Evolutionary conservation across 805 yeast species (phyloP), one percentile per base, ranked within the genome.

Genomic region (Candida schatavii): DNA sequence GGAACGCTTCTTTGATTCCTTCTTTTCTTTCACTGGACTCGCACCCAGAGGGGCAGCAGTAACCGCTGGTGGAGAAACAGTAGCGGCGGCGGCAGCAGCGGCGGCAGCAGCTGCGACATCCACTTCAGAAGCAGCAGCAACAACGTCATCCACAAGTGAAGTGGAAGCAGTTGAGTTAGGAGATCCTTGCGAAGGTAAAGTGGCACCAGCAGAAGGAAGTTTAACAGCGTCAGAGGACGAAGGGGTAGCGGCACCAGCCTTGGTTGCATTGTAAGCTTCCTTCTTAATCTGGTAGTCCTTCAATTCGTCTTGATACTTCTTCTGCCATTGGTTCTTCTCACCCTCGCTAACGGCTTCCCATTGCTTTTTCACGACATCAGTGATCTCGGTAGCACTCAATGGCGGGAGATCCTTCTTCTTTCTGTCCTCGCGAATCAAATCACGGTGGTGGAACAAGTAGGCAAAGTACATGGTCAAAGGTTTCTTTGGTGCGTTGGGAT

Each of bases 401-500:
- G 87, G 78, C 13, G 84, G 77, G 52, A 74, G 70, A 26, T 85
- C 68, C 37, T 73, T 68, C 28, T 66, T 66, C 42, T 68, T 74
- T 56, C 95, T 77, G 47, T 85, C 89, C 41, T 77, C 82, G 43
- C 83, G 79, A 47, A 90, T 74, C 29, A 74, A 68, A 47, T 83
- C 85, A 56, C 96, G 81, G 49, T 81, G 77, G 50, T 79, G 81
- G 49, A 85, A 82, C 40, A 88, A 81, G 64, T 81, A 91, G 32
- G 74, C 72, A 62, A 91, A 86, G 69, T 81, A 90, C 35, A 87
- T 85, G 18, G 97, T 89, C 56, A 88, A 72, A 13, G 99, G 98
- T 57, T 89, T 89, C 74, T 87, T 88, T 45, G 99, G 99, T 35
- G 96, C 97, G 56, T 86, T 83, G 40, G 97, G 97, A 64, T 91